Evolutionary conservation across 371 early-diverging fungal genomes (phyloP), one percentile per base, ranked within the genome.

Genomic region (Massospora cicadina): DNA sequence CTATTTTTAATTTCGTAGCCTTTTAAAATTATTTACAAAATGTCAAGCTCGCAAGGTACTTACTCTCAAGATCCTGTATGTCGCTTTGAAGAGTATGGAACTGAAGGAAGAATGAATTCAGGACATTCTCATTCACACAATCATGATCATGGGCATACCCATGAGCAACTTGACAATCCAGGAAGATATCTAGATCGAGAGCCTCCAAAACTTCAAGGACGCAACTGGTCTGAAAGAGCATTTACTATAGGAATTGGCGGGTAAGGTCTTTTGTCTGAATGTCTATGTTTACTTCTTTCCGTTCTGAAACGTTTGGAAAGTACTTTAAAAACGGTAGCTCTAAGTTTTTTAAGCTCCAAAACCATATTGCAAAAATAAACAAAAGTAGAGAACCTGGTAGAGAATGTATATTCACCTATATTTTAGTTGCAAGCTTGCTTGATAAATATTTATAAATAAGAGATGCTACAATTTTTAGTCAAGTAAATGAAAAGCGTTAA

Each of bases 221-320:
- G 95, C 21, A 86, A 91, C 72, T 95, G 90, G 90, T 77, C 75
- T 12, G 94, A 95, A 73, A 80, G 95, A 28, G 85, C 91, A 0
- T 95, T 92, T 71, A 95, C 95, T 53, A 85, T 95, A 30, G 95
- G 95, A 62, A 91, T 95, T 74, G 93, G 91, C 62, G 93, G 95
- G 81, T 87, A 77, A 74, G 77, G 71, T 13, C 57, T 13, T 55
- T 21, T 54, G 60, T 59, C 31, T 29, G 2, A 2, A 59, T 26
- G 10, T 28, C 12, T 13, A 53, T 57, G 58, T 60, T 2, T 27
- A n/a, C 54, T 33, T 29, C 27, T 24, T 55, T 21, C 23, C 17
- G 10, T 43, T 43, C 17, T 43, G 17, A 43, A 43, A 43, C 17
- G 17, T 43, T 43, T 17, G n/a, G n/a, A n/a, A n/a, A n/a, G n/a